Conservation (phyloP, 208 protist species). For the Leptomonas pyrrhocoris region DNA sequence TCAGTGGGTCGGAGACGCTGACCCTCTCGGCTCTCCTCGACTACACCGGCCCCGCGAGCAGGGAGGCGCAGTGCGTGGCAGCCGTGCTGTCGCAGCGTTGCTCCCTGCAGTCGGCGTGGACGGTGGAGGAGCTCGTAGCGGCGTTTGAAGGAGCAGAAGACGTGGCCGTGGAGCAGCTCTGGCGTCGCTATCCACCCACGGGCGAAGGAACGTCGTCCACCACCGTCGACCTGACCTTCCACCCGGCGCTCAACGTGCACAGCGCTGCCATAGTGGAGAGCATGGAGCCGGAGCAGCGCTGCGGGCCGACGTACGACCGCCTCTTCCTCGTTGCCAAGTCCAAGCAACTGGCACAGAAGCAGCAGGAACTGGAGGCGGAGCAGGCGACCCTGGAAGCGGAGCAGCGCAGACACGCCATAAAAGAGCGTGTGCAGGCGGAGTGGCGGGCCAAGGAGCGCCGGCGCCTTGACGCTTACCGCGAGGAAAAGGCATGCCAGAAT, state of each 20-base stretch:
- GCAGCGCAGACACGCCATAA: conserved; percentile 23
- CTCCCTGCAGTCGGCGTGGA: conserved; percentile 26
- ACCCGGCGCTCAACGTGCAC: conserved; percentile 32
- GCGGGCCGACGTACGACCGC: conserved; percentile 46
- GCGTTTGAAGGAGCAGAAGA: not conserved
- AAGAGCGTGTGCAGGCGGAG: conserved; percentile 10
- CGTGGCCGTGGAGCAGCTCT: conserved; percentile 3
- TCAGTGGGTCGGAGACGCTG: conserved; percentile 10
- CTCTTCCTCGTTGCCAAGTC: conserved; percentile 49
- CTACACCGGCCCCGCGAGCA: conserved; percentile 8
- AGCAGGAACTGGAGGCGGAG: conserved; percentile 46
- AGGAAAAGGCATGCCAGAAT: not conserved
- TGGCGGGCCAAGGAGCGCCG: conserved; percentile 23
- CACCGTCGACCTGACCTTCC: conserved; percentile 44
- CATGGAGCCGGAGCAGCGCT: conserved; percentile 22
- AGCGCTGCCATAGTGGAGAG: conserved; percentile 26
- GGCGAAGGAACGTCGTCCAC: not conserved
- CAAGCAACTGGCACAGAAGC: conserved; percentile 42
- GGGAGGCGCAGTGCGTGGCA: conserved; percentile 19
- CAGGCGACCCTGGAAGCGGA: conserved; percentile 25
- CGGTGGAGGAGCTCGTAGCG: conserved; percentile 12
- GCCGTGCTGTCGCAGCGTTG: conserved; percentile 5
- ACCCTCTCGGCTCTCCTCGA: conserved; percentile 1
- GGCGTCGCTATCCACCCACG: conserved; percentile 23
- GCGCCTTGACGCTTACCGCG: conserved; percentile 21